Evolutionary conservation across 2,329 filamentous ascomycete genomes (phyloP), one percentile per base, ranked within the genome.

Genomic region (Sporothrix protearum): DNA sequence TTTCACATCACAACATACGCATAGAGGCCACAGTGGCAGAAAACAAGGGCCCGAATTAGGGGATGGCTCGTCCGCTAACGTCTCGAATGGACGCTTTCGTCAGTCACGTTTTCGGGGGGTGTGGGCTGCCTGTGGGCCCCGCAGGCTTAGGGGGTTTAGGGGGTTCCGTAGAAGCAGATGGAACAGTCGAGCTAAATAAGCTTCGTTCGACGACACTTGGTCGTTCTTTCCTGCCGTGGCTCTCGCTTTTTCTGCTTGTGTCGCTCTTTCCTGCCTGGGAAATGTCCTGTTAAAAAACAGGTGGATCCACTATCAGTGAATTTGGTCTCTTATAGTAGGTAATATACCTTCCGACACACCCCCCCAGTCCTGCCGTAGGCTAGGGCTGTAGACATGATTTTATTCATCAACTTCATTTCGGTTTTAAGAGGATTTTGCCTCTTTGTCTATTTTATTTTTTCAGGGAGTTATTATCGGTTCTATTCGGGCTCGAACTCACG

Each of bases 1-100:
- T 6, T 8, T 16, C 53, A 59, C 16, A 12, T 42, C 28, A n/a
- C n/a, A n/a, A n/a, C n/a, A n/a, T n/a, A n/a, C n/a, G n/a, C n/a
- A 28, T 49, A 71, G 67, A 74, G 72, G 73, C 73, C 73, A 74
- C 71, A 71, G 73, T 74, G 73, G 73, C 73, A 71, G 71, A 57
- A 73, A 68, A 53, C 30, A 49, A 63, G 69, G 36, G 49, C 33
- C 19, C 14, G 42, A 19, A 47, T 19, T 47, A 47, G 42, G 42
- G 14, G 42, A 19, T 16, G 12, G 22, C 22, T 55, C 33, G 5
- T 14, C 69, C 69, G 47, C 63, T 33, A 57, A 47, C 19, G 45
- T 45, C 7, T 25, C 45, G 25, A 16, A 33, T 36, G 45, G 42
- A 7, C 2, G 45, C 12, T 22, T 51, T 67, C 45, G 42, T 53